Conservation (phyloP, 192 early-diverging fungal species). For the Chytriomyces hyalinus region DNA sequence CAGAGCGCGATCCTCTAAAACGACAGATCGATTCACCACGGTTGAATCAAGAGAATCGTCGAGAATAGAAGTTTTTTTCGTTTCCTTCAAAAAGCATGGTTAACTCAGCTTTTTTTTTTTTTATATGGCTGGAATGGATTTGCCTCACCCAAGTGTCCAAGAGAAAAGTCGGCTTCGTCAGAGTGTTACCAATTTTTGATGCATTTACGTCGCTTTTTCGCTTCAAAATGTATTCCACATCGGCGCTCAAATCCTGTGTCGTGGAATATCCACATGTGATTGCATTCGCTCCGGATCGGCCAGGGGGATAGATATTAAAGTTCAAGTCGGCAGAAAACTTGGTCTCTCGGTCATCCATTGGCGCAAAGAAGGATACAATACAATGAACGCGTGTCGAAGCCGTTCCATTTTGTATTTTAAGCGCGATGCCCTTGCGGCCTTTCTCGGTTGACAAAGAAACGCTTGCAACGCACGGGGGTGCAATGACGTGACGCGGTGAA, state of each 20-base stretch:
- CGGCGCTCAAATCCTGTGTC: constrained; percentile 20
- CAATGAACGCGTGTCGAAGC: constrained; percentile 24
- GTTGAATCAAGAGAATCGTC: constrained; percentile 7
- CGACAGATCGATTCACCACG: too few species aligned
- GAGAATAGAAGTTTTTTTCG: constrained; percentile 1
- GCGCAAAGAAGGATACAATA: constrained; percentile 9
- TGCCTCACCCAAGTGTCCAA: constrained; percentile 30
- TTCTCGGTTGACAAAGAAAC: neutral
- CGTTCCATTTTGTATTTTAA: neutral
- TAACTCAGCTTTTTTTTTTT: too few species aligned
- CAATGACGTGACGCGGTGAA: neutral
- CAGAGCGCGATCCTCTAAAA: too few species aligned
- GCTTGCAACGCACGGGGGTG: neutral
- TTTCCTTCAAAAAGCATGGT: constrained; percentile 3
- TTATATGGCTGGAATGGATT: too few species aligned
- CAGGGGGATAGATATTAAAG: too few species aligned
- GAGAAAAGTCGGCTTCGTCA: constrained; percentile 11
- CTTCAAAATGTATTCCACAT: constrained; percentile 34
- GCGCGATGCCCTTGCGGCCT: neutral
- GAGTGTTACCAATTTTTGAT: constrained; percentile 17
- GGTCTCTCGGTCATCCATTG: neutral
- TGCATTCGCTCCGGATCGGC: neutral
- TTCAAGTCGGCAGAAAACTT: neutral
- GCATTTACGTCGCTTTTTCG: neutral
- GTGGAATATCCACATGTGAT: constrained; percentile 7